Conservation (phyloP, 164 flowering plant genomes). For the Magnolia officinalis region DNA sequence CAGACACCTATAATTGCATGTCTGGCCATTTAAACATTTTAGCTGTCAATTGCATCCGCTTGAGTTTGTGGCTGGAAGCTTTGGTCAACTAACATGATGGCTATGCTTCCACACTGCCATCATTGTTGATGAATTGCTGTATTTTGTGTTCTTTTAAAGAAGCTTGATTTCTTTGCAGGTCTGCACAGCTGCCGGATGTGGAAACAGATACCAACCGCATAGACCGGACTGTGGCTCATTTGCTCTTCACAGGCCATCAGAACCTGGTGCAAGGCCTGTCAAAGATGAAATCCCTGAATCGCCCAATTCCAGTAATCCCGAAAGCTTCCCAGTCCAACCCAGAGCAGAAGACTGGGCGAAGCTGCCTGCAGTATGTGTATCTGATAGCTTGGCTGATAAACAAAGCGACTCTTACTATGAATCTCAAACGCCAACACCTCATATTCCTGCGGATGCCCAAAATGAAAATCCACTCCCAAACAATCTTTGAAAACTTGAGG, state of each 20-base stretch:
- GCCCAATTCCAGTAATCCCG: constrained; percentile 32
- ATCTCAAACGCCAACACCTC: constrained; percentile 18
- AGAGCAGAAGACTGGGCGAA: constrained; percentile 21
- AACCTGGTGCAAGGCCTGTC: constrained; percentile 31
- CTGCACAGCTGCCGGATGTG: constrained; percentile 27
- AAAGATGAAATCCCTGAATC: constrained; percentile 37
- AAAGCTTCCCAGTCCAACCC: constrained; percentile 20
- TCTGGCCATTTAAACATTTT: too few relatives aligned
- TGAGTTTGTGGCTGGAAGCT: neutral
- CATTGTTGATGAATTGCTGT: neutral
- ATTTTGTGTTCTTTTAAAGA: neutral
- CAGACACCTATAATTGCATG: too few relatives aligned
- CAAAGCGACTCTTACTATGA: constrained; percentile 23
- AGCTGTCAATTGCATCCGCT: neutral
- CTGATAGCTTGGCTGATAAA: constrained; percentile 22
- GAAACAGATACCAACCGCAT: constrained; percentile 86
- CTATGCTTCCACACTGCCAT: neutral
- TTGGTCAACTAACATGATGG: neutral
- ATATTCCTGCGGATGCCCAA: constrained; percentile 18
- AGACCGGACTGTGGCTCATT: constrained; percentile 79
- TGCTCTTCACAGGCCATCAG: constrained; percentile 68
- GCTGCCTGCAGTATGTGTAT: constrained; percentile 18
- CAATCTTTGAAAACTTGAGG: constrained; percentile 25
- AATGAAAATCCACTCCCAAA: constrained; percentile 21
- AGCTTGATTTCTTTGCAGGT: constrained; percentile 27